These are phyloP conservation scores for Cochliopodium minus DNA, from an alignment of 208 protist genomes.

Conservation along the genomic window DNA sequence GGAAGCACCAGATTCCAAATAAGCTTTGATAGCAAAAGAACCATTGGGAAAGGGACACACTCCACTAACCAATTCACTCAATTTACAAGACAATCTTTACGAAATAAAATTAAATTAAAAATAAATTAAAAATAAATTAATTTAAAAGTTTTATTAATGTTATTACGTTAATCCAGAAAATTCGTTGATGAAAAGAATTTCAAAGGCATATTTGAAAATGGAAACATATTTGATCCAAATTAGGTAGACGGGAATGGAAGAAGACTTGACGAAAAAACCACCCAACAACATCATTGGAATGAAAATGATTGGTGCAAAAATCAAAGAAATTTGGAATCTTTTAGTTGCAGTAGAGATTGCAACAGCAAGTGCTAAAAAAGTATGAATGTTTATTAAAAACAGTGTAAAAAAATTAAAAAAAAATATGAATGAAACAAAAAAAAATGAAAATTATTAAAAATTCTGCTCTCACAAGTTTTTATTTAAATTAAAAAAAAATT, in stretches of 20 bases:
- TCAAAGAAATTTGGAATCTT: too few relatives aligned
- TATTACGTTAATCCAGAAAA: slow-evolving; percentile 37
- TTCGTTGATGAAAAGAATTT: slow-evolving; percentile 36
- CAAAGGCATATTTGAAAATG: slow-evolving; percentile 5
- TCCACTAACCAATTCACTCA: too few relatives aligned
- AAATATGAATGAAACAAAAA: neutral
- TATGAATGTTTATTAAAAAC: neutral
- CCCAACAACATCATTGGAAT: neutral
- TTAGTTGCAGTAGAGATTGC: neutral
- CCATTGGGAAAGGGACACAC: too few relatives aligned
- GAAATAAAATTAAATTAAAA: too few relatives aligned
- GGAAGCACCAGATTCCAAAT: too few relatives aligned
- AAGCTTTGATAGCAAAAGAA: too few relatives aligned
- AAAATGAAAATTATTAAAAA: too few relatives aligned
- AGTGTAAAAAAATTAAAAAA: neutral
- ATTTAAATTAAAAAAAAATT: too few relatives aligned
- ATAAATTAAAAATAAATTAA: too few relatives aligned
- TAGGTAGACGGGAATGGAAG: neutral
- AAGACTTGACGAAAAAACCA: slow-evolving; percentile 8
- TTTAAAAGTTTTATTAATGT: too few relatives aligned
- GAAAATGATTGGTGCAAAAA: neutral
- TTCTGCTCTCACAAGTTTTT: too few relatives aligned
- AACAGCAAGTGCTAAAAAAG: neutral
- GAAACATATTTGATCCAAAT: slow-evolving; percentile 6
- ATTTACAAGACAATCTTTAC: too few relatives aligned